Percentiles rank a stretch among this genome's conserved stretches.
Conservation (phyloP, 257 asterid species). For the Ehretia macrophylla region DNA sequence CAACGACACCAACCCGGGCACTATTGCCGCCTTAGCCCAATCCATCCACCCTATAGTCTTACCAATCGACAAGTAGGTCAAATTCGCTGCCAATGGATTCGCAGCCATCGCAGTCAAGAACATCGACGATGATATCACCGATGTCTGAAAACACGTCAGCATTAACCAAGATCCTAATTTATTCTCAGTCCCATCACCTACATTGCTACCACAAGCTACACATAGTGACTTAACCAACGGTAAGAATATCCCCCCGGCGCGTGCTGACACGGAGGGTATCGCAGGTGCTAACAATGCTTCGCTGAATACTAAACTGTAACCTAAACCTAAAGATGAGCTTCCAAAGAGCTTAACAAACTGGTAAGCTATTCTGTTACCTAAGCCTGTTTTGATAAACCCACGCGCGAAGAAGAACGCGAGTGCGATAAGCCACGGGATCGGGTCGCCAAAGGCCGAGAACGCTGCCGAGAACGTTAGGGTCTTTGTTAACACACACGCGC, state of each 20-base stretch:
- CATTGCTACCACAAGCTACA: constrained; percentile 89
- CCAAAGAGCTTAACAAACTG: constrained; percentile 87
- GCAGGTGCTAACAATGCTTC: constrained; percentile 97
- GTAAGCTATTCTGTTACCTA: constrained; percentile 88
- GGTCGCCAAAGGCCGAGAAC: constrained; percentile 93
- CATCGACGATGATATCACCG: constrained; percentile 90
- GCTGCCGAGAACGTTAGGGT: constrained; percentile 89
- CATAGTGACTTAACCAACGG: constrained; percentile 90
- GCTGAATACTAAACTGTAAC: constrained; percentile 93
- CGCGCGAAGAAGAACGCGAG: constrained; percentile 91
- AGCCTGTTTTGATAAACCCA: constrained; percentile 89
- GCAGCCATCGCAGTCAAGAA: constrained; percentile 99
- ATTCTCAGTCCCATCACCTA: constrained; percentile 87
- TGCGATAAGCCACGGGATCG: constrained; percentile 94
- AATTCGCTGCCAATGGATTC: constrained; percentile 84
- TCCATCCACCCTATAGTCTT: constrained; percentile 92
- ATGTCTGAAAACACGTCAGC: constrained; percentile 92
- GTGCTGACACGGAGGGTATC: constrained; percentile 89
- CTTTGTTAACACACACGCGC: constrained; percentile 79
- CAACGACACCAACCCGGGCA: constrained; percentile 78
- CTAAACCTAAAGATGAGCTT: constrained; percentile 77
- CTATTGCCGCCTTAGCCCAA: constrained; percentile 99
- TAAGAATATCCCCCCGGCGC: constrained; percentile 94
- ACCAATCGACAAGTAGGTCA: constrained; percentile 65
- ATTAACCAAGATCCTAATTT: constrained; percentile 92